Evolutionary conservation across 768 basidiomycete species (phyloP), one percentile per base, ranked within the genome.

Genomic region (Lanmaoa rubissima): DNA sequence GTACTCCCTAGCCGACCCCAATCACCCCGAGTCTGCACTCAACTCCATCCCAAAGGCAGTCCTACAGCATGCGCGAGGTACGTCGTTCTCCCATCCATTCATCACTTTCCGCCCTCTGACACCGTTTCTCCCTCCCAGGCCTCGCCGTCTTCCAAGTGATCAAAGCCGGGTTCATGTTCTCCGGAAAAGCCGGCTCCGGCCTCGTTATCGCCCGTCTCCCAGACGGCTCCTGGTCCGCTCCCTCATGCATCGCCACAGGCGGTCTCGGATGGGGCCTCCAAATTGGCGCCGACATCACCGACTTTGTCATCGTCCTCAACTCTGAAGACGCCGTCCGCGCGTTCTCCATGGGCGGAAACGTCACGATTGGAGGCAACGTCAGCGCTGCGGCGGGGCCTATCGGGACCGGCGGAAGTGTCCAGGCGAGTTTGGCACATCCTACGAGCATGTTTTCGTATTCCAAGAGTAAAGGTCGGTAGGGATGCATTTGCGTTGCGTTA

Each of bases 401-500:
- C 57, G 96, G 95, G 1, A 97, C 96, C 0, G 95, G 95, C 5
- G 96, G 91, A 4, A 89, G 90, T 57, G 84, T 97, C 0, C 88
- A 94, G 64, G 85, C 94, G 1, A 86, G 84, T 3, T 77, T 96
- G 41, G 92, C 94, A 5, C 92, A 95, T 73, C 96, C 96, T 0
- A 87, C 95, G 19, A 94, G 94, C 5, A 95, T 98, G 92, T 99
- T 97, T 74, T 93, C 91, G 59, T 96, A 97, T 71, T 94, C 92
- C 11, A 92, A 94, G 73, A 94, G 92, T 13, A 95, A 94, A 76
- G 94, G 93, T 92, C 63, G 55, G 82, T 67, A 0, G 38, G 6
- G 9, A 11, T n/a, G 31, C 8, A 5, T 24, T 17, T 4, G 28
- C 28, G 28, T 28, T 28, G 28, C 28, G 28, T 28, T 28, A 6